Evolutionary conservation across 208 protist genomes (phyloP).

Genomic region (Acanthamoeba triangularis): DNA sequence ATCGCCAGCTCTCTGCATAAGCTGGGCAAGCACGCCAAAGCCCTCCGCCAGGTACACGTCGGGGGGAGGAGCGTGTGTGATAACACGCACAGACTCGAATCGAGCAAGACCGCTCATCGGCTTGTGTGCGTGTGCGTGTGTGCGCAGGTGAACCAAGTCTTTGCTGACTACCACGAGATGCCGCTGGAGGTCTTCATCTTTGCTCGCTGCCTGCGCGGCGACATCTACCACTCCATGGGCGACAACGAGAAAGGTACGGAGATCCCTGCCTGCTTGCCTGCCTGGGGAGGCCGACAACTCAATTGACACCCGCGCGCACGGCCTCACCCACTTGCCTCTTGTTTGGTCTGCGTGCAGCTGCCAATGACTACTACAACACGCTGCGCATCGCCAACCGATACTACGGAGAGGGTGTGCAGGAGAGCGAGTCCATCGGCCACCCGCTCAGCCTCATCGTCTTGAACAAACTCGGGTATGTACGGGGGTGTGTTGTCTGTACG

Average conservation of each 20-base stretch:
- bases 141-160: background rate
- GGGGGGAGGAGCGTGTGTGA: background rate
- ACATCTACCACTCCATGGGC: background rate
- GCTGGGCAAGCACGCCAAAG: background rate
- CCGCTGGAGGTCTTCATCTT: conserved; percentile 26
- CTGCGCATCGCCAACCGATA: background rate
- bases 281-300: too few species aligned
- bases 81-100: too few species aligned
- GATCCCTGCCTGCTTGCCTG: background rate
- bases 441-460: conserved; percentile 34
- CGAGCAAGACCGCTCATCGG: too few species aligned
- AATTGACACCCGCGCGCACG: background rate
- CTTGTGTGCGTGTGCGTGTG: background rate
- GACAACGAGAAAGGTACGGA: background rate
- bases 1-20: conserved; percentile 4
- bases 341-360: background rate
- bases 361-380: conserved; percentile 58
- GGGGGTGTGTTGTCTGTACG: background rate
- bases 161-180: background rate
- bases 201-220: background rate
- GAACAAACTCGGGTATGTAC: conserved; percentile 42
- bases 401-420: conserved; percentile 33
- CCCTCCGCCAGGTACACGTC: background rate
- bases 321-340: background rate
- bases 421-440: conserved; percentile 24